phyloP scores from a whole-genome alignment of 208 protist species.

The Leishmania aethiopica region DNA sequence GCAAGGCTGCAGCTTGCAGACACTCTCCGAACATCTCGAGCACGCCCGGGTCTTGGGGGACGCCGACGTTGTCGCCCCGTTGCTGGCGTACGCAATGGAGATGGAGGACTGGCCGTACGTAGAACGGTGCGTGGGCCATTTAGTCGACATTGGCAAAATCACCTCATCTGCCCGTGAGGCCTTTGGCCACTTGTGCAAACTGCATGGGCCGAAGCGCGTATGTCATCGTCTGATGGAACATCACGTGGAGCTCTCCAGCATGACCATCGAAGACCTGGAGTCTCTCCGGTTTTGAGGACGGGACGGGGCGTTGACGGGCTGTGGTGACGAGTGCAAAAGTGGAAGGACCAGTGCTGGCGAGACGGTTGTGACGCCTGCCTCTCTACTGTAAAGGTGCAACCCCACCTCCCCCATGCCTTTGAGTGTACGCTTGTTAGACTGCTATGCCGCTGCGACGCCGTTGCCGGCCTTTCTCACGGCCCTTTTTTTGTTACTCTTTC shows the following conservation, averaged over 20 bases:
- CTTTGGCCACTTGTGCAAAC: conserved; percentile 73
- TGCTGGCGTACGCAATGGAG: conserved; percentile 78
- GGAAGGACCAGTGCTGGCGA: neutral
- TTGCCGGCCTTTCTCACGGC: neutral
- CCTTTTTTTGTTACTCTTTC: neutral
- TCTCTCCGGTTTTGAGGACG: conserved; percentile 61
- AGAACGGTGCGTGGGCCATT: conserved; percentile 72
- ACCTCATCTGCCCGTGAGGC: conserved; percentile 61
- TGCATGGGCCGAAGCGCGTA: conserved; percentile 68
- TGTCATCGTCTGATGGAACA: conserved; percentile 63
- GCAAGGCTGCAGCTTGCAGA: conserved; percentile 78
- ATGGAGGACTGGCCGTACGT: conserved; percentile 81
- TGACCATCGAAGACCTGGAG: conserved; percentile 84
- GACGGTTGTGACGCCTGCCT: neutral
- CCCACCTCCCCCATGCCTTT: neutral
- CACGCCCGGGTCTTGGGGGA: conserved; percentile 85
- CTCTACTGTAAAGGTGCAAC: neutral
- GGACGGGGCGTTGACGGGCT: neutral
- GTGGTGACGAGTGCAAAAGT: neutral
- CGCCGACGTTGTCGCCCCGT: conserved; percentile 82
- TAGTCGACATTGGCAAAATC: conserved; percentile 88
- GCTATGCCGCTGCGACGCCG: conserved; percentile 9
- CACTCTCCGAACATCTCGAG: conserved; percentile 85
- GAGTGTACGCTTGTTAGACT: neutral
- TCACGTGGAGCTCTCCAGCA: conserved; percentile 53